Evolutionary conservation across 2,329 filamentous ascomycete genomes (phyloP).

Genomic region (Nothophoma quercina): DNA sequence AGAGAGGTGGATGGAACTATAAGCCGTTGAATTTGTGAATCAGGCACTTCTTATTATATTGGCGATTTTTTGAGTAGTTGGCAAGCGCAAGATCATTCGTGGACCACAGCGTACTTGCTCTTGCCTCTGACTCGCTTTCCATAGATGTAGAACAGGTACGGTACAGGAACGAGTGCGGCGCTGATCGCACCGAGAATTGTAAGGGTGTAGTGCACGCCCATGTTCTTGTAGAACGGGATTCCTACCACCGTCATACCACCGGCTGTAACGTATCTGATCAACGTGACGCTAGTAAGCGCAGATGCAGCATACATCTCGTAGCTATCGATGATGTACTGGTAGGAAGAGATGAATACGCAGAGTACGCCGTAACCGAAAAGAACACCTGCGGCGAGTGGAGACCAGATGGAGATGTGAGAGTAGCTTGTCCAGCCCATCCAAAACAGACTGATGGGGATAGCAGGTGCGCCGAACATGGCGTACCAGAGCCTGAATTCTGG

Average conservation of each 20-base stretch:
- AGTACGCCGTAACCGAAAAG: constrained; percentile 16
- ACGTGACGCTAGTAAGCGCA: constrained; percentile 53
- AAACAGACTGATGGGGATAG: constrained; percentile 62
- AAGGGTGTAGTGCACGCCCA: constrained; percentile 45
- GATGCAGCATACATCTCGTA: constrained; percentile 63
- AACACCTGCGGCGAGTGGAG: constrained; percentile 5
- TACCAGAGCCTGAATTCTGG: constrained; percentile 65
- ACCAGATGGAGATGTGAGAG: constrained; percentile 10
- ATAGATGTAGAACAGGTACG: constrained; percentile 56
- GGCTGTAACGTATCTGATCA: constrained; percentile 52
- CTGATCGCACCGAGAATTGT: constrained; percentile 46
- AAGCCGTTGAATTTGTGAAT: no score
- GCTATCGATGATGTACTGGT: constrained; percentile 66
- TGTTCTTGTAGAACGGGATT: constrained; percentile 51
- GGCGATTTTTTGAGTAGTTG: no score
- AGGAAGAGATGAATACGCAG: constrained; percentile 55
- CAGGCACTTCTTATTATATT: no score
- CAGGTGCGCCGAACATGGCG: constrained; percentile 59
- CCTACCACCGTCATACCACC: constrained; percentile 52
- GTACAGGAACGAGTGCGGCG: constrained; percentile 47
- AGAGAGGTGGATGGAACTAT: no score
- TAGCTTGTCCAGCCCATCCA: constrained; percentile 66
- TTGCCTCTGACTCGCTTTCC: constrained; percentile 32
- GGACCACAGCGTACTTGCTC: constrained; percentile 11
- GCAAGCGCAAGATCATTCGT: constrained; percentile 4